These are phyloP conservation scores for Cryptomeria japonica DNA, from an alignment of 75 land plant genomes.

Conservation along the genomic window DNA sequence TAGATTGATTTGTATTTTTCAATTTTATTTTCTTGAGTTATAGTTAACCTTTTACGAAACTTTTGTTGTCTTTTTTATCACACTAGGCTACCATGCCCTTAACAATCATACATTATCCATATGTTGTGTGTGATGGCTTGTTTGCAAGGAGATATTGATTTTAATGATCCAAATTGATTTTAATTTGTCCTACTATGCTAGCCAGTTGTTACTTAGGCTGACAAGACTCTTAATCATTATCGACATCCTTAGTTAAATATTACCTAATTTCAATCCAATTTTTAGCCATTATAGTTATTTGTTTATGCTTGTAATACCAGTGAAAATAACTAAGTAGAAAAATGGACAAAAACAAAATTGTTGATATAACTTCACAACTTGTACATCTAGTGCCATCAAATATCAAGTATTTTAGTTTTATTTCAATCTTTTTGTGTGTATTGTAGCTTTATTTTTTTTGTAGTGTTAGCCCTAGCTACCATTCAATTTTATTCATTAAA, in stretches of 20 bases:
- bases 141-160: not conserved
- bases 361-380: not conserved
- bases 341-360: not conserved
- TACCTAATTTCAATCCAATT: not conserved
- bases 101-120: not conserved
- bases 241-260: not conserved
- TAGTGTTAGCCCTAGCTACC: not conserved
- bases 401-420: not conserved
- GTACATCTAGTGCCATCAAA: not conserved
- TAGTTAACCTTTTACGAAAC: not conserved
- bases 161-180: not conserved
- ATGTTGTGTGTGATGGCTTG: too few relatives aligned
- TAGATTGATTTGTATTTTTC: not conserved
- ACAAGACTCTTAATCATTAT: not conserved
- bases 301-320: too few relatives aligned
- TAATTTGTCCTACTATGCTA: not conserved
- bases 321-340: not conserved
- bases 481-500: not conserved
- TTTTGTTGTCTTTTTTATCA: not conserved
- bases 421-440: not conserved
- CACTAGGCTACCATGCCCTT: not conserved
- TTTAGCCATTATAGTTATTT: not conserved
- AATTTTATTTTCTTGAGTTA: not conserved
- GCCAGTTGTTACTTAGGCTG: not conserved
- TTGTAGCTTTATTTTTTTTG: not conserved